These are phyloP conservation scores for Sclerotinia nivalis DNA, from an alignment of 2,329 filamentous ascomycete genomes.

Conservation along the genomic window DNA sequence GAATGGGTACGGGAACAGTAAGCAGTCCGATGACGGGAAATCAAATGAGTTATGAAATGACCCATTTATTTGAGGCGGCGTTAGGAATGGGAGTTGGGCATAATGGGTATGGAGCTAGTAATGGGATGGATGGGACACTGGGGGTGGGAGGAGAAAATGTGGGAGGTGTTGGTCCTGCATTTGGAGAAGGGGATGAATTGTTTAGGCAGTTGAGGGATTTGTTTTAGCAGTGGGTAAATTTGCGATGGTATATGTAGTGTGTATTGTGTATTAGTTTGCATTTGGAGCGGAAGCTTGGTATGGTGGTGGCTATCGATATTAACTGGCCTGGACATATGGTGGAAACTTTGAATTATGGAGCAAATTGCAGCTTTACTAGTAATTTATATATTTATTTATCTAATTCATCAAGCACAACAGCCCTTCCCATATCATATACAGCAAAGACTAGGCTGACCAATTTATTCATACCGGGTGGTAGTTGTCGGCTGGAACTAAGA, in stretches of 20 bases:
- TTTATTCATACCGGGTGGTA: neutral
- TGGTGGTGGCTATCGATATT: neutral
- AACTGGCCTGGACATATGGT: neutral
- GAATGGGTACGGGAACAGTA: conserved; percentile 15
- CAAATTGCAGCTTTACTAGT: neutral
- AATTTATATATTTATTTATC: neutral
- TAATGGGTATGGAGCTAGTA: conserved; percentile 23
- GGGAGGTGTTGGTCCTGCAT: conserved; percentile 32
- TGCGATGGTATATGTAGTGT: neutral
- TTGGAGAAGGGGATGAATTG: conserved; percentile 42
- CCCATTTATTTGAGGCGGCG: conserved; percentile 41
- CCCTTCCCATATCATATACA: neutral
- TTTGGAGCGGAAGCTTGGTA: neutral
- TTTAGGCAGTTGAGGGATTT: conserved; percentile 41
- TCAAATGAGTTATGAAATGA: conserved; percentile 44
- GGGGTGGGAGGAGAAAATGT: conserved; percentile 27
- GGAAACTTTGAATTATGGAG: neutral
- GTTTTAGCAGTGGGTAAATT: conserved; percentile 31
- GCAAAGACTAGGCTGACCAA: neutral
- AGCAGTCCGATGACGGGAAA: conserved; percentile 40
- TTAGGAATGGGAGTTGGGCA: conserved; percentile 36
- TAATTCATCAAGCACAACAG: neutral
- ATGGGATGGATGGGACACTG: conserved; percentile 25
- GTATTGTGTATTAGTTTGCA: neutral
- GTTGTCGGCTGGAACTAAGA: neutral